Evolutionary conservation across 2,329 filamentous ascomycete species (phyloP).

Genomic region (Bipolaris oryzae): DNA sequence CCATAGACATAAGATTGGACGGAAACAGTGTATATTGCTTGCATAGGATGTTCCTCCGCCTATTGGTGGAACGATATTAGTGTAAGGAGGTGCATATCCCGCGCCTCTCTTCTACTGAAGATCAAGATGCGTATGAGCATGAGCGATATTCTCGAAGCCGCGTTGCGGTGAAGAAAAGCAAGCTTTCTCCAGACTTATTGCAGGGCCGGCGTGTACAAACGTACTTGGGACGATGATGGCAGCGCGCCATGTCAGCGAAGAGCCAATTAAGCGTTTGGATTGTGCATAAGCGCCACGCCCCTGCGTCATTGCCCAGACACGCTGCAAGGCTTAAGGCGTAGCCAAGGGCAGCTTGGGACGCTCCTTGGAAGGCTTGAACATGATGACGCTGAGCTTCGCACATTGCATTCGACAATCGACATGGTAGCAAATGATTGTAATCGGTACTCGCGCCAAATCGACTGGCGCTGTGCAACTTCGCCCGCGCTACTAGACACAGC

Average conservation of each 20-base stretch:
- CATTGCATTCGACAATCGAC: constrained; percentile 3
- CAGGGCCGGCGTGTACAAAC: background rate
- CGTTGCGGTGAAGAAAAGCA: background rate
- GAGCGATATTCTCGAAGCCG: no score
- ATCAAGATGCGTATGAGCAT: no score
- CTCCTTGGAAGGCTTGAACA: constrained; percentile 26
- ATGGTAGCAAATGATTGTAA: background rate
- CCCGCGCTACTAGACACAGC: constrained; percentile 17
- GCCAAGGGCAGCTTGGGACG: constrained; percentile 15
- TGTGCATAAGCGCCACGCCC: constrained; percentile 12
- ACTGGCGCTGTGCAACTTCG: constrained; percentile 10
- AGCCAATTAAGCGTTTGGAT: constrained; percentile 27
- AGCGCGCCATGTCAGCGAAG: constrained; percentile 4
- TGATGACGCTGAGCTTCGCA: constrained; percentile 28
- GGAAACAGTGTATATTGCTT: no score
- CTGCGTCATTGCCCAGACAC: constrained; percentile 15
- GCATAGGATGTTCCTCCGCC: no score
- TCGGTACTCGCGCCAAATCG: constrained; percentile 2
- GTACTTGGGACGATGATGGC: background rate
- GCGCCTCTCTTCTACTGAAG: no score
- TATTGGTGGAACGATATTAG: no score
- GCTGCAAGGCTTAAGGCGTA: constrained; percentile 19
- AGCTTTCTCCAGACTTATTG: background rate
- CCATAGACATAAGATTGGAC: no score
- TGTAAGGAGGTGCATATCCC: no score